Base-by-base conservation (phyloP, 2,329 filamentous ascomycete genomes). In the Alternaria viburni region DNA sequence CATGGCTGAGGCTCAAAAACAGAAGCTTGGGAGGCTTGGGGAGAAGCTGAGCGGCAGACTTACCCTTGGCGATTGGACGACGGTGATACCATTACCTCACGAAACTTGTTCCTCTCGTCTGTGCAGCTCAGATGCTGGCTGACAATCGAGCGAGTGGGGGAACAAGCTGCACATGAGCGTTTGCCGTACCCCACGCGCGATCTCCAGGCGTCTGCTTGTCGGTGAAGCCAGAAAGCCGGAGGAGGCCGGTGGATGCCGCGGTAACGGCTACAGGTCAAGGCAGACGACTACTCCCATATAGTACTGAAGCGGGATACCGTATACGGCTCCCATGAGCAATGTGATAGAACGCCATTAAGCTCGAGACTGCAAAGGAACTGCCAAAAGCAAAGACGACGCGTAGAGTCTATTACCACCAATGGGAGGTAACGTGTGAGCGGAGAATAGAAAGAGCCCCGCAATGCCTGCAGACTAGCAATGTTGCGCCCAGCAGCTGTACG, bases 31-130 rank as follows among this genome's bases (percentile, higher is more conserved):
- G 47, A 61, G 61, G 59, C 57, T 49, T 50, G 32, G 54, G 46
- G 60, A 50, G 62, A 32, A 26, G 49, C 44, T 45, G 47, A 41
- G 23, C 57, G 59, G 60, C 36, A 54, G 44, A 32, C 26, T 25
- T 21, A 41, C 45, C 51, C 51, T 45, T 43, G 26, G 32, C 62
- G 32, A 69, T 65, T 70, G 67, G 66, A 43, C 49, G 58, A 43
- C 60, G 41, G 74, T 75, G 69, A 74, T 77, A 75, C 74, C 65
- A 77, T 78, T 78, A 76, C 72, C 72, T 71, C 65, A 66, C 52
- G 57, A 70, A 71, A 72, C 62, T 59, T 50, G 11, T 21, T 55
- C 65, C 62, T 52, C 64, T 50, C 64, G 68, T 62, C 66, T 51
- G 57, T 67, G 68, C 66, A 64, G 62, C 54, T 57, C 56, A 49